Evolutionary conservation across 2,329 filamentous ascomycete species (phyloP), one percentile per base, ranked within the genome.

Genomic region (Trichophyton benhamiae): DNA sequence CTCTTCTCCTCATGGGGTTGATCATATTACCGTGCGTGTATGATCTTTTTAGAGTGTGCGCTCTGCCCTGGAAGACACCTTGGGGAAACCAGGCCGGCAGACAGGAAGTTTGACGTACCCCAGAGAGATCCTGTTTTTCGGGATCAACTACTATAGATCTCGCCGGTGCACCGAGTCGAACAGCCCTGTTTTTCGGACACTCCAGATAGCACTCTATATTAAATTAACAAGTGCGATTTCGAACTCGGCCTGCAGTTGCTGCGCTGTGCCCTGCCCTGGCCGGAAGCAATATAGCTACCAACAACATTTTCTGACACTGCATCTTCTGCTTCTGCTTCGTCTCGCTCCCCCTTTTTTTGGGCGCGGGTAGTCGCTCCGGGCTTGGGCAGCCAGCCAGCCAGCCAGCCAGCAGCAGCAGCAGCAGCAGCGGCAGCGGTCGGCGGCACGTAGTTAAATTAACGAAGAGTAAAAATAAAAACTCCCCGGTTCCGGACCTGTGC

Each of bases 401-500:
- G 33, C 33, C 30, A 36, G 25, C 30, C 20, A 20, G 20, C 20
- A 20, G 25, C 25, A 25, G 2, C 25, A 25, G 25, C 25, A 25
- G 25, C 25, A 27, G 4, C 4, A 27, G 25, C 4, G 6, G 5
- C 25, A 27, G 27, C 27, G 27, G 27, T 30, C 6, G 27, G 27
- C 6, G 27, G 27, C 33, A 38, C 3, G 33, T 38, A 20, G 20
- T 20, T 20, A 38, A 38, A 13, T 38, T 11, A 38, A 38, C 9
- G 6, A 30, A 8, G 9, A 55, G 49, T n/a, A 27, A 5, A 15
- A 52, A 17, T 8, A n/a, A 52, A 27, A 25, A 25, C 9, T 20
- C 22, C 13, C 52, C 52, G 52, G 52, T 55, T 55, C 52, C 52
- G 52, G 52, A 38, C 52, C 52, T 55, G 52, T 27, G 30, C 33